Conservation (phyloP, 495 filamentous ascomycete species). For the Penicillium silybi region DNA sequence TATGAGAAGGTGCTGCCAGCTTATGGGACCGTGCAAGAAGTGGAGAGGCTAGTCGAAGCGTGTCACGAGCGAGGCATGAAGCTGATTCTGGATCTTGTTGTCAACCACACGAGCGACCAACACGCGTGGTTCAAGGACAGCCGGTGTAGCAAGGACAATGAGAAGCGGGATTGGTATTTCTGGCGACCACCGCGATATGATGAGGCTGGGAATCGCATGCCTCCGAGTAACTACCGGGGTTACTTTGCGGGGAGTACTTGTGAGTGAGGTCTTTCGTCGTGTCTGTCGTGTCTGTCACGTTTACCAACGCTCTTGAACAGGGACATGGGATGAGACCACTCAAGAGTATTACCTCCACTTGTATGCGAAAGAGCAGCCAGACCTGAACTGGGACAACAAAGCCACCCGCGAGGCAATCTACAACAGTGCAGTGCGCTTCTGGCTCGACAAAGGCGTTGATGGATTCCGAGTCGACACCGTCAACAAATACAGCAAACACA, state of each 20-base stretch:
- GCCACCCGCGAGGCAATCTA: conserved; percentile 43
- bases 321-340: conserved; percentile 45
- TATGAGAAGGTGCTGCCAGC: conserved; percentile 51
- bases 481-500: conserved; percentile 48
- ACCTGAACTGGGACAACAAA: conserved; percentile 52
- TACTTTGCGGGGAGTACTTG: conserved; percentile 51
- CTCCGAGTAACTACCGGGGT: conserved; percentile 54
- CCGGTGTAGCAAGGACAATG: conserved; percentile 36
- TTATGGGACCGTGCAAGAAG: conserved; percentile 51
- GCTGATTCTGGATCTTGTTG: conserved; percentile 53
- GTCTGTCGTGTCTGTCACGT: too few relatives aligned
- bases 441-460: conserved; percentile 47
- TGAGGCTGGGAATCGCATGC: conserved; percentile 40
- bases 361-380: conserved; percentile 47
- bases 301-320: too few relatives aligned
- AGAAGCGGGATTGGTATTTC: conserved; percentile 57
- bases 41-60: conserved; percentile 46
- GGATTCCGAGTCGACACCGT: conserved; percentile 54
- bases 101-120: conserved; percentile 55
- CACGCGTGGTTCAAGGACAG: conserved; percentile 54
- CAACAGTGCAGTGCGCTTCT: conserved; percentile 45
- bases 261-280: too few relatives aligned
- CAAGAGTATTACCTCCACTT: conserved; percentile 52
- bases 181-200: conserved; percentile 50
- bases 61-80: conserved; percentile 49